Conservation (phyloP, 805 yeast species). For the Lipomyces yamanashiensis region DNA sequence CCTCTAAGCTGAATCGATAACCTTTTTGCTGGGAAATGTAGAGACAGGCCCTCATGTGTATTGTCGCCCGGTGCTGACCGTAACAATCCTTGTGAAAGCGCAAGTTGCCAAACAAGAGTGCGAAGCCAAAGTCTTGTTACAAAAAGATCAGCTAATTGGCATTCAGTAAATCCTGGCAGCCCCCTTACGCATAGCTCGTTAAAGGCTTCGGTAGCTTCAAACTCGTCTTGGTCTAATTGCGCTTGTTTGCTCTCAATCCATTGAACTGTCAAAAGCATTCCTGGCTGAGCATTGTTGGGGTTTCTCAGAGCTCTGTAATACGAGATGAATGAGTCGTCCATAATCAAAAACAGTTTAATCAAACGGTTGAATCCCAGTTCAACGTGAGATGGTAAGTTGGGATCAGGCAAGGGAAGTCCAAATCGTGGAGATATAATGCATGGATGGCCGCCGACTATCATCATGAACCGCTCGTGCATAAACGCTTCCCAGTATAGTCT, state of each 20-base stretch:
- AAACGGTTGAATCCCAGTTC: neutral
- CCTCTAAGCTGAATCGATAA: neutral
- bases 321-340: neutral
- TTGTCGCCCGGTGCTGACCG: neutral
- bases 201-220: neutral
- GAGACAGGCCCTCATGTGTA: neutral
- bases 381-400: neutral
- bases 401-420: neutral
- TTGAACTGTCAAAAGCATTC: too few species aligned
- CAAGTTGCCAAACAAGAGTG: neutral
- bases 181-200: neutral
- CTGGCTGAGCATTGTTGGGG: neutral
- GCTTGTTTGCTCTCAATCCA: neutral
- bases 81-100: neutral
- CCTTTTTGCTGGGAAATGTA: neutral
- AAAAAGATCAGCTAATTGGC: neutral
- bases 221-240: neutral
- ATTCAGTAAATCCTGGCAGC: too few species aligned
- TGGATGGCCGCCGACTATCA: neutral
- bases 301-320: neutral
- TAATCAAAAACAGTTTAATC: neutral
- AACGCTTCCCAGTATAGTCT: neutral
- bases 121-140: neutral
- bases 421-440: neutral
- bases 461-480: constrained; percentile 5